Evolutionary conservation across 1,284 basidiomycete species (phyloP).

Genomic region (Gyrodon tennesseensis): DNA sequence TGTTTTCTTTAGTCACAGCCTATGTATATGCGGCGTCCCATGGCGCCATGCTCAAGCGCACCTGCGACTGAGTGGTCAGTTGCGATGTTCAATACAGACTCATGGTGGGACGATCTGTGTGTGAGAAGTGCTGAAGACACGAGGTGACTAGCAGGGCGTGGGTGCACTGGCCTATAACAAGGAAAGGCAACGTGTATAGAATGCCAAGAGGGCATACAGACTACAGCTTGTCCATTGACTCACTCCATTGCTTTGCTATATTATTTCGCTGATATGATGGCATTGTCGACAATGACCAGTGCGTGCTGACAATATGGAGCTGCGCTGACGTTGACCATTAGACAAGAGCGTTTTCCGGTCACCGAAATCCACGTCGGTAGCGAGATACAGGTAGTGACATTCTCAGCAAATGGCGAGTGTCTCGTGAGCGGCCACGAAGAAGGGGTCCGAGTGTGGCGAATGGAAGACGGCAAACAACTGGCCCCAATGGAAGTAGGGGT

Average conservation of each 20-base stretch:
- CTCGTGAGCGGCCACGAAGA: not conserved
- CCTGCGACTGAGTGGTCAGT: not conserved
- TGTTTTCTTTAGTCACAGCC: too few relatives aligned
- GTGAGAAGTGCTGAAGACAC: not conserved
- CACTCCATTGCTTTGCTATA: not conserved
- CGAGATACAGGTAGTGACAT: not conserved
- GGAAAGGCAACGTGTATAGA: not conserved
- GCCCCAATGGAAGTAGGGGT: not conserved
- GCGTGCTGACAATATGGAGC: not conserved
- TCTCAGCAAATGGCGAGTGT: not conserved
- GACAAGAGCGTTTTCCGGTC: not conserved
- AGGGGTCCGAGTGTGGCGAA: not conserved
- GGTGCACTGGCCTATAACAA: not conserved
- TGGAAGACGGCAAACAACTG: not conserved
- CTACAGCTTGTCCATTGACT: not conserved
- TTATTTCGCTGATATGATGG: not conserved
- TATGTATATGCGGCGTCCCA: too few relatives aligned
- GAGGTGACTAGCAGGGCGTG: not conserved
- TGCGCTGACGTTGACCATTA: not conserved
- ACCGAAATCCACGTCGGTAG: not conserved
- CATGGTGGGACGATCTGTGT: too few relatives aligned
- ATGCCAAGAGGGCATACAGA: not conserved
- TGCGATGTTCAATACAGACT: too few relatives aligned
- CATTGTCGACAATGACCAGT: not conserved
- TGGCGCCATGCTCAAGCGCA: not conserved